Conservation (phyloP, 805 yeast genomes). For the Sugiyamaella smithiae region DNA sequence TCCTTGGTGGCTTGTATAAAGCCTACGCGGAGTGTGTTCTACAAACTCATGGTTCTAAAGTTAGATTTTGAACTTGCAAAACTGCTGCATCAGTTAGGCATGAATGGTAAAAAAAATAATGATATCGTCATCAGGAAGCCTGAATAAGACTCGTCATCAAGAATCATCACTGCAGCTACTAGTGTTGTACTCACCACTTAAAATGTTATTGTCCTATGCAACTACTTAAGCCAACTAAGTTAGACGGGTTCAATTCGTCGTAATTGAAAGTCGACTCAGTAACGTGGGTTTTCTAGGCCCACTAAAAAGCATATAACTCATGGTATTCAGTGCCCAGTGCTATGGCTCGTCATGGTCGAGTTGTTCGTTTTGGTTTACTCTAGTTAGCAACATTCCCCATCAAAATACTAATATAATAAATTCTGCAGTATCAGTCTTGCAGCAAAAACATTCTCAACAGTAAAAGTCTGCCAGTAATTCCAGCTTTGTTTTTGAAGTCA, state of each 20-base stretch:
- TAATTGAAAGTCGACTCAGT: conserved; percentile 51
- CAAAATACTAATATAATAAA: neutral
- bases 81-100: conserved; percentile 71
- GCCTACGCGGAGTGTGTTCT: too few species aligned
- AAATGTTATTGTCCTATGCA: neutral
- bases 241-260: neutral
- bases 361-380: too few species aligned
- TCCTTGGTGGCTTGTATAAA: conserved; percentile 1
- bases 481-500: conserved; percentile 83
- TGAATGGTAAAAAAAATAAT: conserved; percentile 81
- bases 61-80: too few species aligned
- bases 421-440: conserved; percentile 33
- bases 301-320: conserved; percentile 93
- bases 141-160: conserved; percentile 99
- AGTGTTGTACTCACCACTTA: neutral
- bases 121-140: conserved; percentile 92
- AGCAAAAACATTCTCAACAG: conserved; percentile 70
- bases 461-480: conserved; percentile 96
- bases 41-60: too few species aligned
- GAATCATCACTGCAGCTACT: conserved; percentile 42
- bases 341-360: conserved; percentile 68
- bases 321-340: conserved; percentile 98
- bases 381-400: conserved; percentile 20
- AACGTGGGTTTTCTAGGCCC: conserved; percentile 98
- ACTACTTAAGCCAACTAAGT: conserved; percentile 1